A percentile compares a stretch with the other conserved stretches of the same genome.
phyloP scores from a whole-genome alignment of 179 eudicot species.

The Beta lomatogona region DNA sequence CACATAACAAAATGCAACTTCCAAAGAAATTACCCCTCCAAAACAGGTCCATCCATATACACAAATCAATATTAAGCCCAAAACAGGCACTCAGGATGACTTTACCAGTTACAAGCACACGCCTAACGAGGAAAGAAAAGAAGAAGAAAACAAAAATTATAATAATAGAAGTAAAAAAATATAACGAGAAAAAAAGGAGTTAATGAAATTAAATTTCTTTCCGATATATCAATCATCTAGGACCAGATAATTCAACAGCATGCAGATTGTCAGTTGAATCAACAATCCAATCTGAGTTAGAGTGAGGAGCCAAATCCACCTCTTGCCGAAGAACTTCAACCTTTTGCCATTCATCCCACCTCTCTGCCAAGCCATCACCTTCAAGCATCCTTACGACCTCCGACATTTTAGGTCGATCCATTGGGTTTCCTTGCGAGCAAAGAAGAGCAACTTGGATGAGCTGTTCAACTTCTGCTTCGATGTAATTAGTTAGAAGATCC shows the following conservation, averaged over 20 bases:
- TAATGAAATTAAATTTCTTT: neutral
- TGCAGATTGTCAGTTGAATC: slow-evolving; percentile 52
- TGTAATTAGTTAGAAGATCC: slow-evolving; percentile 45
- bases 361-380: slow-evolving; percentile 53
- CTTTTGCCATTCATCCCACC: slow-evolving; percentile 61
- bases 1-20: slow-evolving; percentile 11
- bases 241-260: slow-evolving; percentile 52
- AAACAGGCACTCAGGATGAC: slow-evolving; percentile 24
- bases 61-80: slow-evolving; percentile 29
- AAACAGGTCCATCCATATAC: slow-evolving; percentile 27
- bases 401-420: slow-evolving; percentile 53
- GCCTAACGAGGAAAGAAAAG: slow-evolving; percentile 6
- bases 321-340: slow-evolving; percentile 49
- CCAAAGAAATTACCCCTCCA: slow-evolving; percentile 20
- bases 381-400: slow-evolving; percentile 55
- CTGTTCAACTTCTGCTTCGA: slow-evolving; percentile 49
- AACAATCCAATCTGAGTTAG: slow-evolving; percentile 49
- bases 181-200: slow-evolving; percentile 5
- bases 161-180: slow-evolving; percentile 13
- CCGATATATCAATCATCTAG: slow-evolving; percentile 31
- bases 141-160: neutral
- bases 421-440: slow-evolving; percentile 50
- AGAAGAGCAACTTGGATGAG: slow-evolving; percentile 54
- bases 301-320: slow-evolving; percentile 44
- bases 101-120: slow-evolving; percentile 1